A percentile compares a stretch with the other conserved stretches of the same genome.
Conservation (phyloP, 176 grass and related monocot genomes). For the Triticum monococcum region DNA sequence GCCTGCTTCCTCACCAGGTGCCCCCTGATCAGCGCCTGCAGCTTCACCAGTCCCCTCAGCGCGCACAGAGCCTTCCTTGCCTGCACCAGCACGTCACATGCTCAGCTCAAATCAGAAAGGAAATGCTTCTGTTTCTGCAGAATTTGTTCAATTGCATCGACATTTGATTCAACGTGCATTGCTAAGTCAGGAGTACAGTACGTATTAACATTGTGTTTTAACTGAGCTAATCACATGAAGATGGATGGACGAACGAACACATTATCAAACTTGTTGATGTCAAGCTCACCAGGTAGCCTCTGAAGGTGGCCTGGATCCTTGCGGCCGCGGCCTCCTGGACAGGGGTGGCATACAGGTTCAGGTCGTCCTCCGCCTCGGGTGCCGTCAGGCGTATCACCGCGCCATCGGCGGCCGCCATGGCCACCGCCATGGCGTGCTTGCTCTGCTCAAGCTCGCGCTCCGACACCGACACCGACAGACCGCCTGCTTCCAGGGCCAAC, state of each 20-base stretch:
- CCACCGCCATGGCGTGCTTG: slow-evolving; percentile 47
- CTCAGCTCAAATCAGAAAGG: not conserved
- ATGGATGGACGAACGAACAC: not conserved
- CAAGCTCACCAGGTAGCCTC: slow-evolving; percentile 68
- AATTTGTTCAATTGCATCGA: not conserved
- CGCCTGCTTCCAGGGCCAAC: slow-evolving; percentile 8
- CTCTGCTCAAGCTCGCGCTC: slow-evolving; percentile 56
- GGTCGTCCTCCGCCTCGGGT: slow-evolving; percentile 1
- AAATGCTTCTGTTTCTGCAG: not conserved
- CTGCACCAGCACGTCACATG: slow-evolving; percentile 20
- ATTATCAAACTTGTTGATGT: not conserved
- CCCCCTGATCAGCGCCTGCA: slow-evolving; percentile 79
- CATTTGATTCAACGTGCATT: not conserved
- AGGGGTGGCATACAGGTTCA: not conserved
- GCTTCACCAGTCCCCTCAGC: slow-evolving; percentile 71
- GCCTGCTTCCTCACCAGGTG: slow-evolving; percentile 81
- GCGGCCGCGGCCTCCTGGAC: slow-evolving; percentile 48
- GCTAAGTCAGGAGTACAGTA: not conserved
- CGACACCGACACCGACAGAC: not conserved
- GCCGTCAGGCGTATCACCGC: slow-evolving; percentile 37
- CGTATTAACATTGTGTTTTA: not conserved
- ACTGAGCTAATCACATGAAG: not conserved
- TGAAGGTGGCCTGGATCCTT: slow-evolving; percentile 82
- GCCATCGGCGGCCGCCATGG: slow-evolving; percentile 31
- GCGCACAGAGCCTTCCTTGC: slow-evolving; percentile 82